Percentiles rank a stretch among this genome's conserved stretches.
Conservation (phyloP, 176 grass and related monocot species). For the Neostapfia colusana region DNA sequence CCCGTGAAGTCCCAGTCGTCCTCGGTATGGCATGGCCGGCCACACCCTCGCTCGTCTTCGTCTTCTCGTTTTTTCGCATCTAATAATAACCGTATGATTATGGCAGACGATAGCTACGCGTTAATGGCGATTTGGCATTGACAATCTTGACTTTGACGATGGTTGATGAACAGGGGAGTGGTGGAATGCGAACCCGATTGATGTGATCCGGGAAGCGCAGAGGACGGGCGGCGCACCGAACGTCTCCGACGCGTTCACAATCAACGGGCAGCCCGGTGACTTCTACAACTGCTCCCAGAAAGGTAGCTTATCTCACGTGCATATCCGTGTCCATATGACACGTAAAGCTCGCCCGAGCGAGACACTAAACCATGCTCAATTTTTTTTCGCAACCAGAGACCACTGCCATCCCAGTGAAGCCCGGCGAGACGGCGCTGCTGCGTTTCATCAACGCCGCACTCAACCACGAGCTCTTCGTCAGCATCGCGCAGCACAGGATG, state of each 20-base stretch:
- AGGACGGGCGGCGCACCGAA: constrained; percentile 60
- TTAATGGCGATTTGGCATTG: background rate
- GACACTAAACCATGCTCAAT: background rate
- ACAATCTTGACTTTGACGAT: background rate
- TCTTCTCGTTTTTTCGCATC: background rate
- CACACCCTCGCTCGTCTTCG: background rate
- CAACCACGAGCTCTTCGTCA: constrained; percentile 81
- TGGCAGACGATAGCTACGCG: background rate
- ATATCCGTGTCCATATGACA: background rate
- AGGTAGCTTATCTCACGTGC: constrained; percentile 9
- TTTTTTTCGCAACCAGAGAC: constrained; percentile 33
- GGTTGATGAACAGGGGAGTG: constrained; percentile 58
- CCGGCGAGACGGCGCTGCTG: constrained; percentile 85
- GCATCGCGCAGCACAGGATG: constrained; percentile 78
- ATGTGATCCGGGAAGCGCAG: constrained; percentile 66
- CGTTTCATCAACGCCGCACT: constrained; percentile 86
- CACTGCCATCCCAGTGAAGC: constrained; percentile 53
- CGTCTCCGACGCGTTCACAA: constrained; percentile 78
- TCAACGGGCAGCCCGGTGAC: constrained; percentile 88
- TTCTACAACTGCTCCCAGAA: constrained; percentile 65
- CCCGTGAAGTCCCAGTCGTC: constrained; percentile 59
- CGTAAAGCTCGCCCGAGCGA: background rate
- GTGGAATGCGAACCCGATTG: constrained; percentile 77
- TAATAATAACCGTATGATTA: background rate
- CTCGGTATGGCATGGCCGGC: constrained; percentile 7